Conservation (phyloP, 148 eudicot genomes). For the Heliamphora exappendiculata region DNA sequence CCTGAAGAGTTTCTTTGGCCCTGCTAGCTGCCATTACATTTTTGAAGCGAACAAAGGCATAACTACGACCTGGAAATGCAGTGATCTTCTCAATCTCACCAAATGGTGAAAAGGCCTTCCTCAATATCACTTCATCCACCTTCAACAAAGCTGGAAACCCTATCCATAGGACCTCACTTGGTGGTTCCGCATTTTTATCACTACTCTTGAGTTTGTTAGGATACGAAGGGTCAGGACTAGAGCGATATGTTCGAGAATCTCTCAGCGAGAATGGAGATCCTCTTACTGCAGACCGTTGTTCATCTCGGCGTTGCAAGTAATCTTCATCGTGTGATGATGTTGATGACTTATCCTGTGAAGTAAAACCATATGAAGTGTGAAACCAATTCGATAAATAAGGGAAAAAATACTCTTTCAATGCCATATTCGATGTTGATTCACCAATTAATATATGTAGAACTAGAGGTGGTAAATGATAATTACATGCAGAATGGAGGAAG, state of each 20-base stretch:
- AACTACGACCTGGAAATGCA: constrained; percentile 73
- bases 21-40: constrained; percentile 49
- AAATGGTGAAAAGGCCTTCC: constrained; percentile 76
- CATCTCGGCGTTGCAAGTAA: constrained; percentile 41
- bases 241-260: constrained; percentile 43
- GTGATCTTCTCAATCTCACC: constrained; percentile 79
- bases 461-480: not conserved
- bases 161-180: constrained; percentile 77
- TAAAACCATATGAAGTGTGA: constrained; percentile 20
- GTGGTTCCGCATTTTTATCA: constrained; percentile 46
- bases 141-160: constrained; percentile 68
- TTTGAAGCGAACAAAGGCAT: constrained; percentile 67
- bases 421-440: not conserved
- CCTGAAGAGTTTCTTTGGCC: constrained; percentile 80
- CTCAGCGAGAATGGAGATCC: constrained; percentile 42
- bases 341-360: constrained; percentile 66
- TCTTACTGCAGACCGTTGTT: constrained; percentile 35
- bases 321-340: constrained; percentile 40
- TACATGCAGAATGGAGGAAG: constrained; percentile 1
- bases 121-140: constrained; percentile 54
- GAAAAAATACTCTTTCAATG: not conserved
- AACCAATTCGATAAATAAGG: not conserved
- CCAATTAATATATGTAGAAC: not conserved
- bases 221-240: constrained; percentile 42
- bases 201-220: constrained; percentile 31